A percentile compares a stretch with the other conserved stretches of the same genome.
Evolutionary conservation across 345 rosid genomes (phyloP).

Genomic region (Draba incana): DNA sequence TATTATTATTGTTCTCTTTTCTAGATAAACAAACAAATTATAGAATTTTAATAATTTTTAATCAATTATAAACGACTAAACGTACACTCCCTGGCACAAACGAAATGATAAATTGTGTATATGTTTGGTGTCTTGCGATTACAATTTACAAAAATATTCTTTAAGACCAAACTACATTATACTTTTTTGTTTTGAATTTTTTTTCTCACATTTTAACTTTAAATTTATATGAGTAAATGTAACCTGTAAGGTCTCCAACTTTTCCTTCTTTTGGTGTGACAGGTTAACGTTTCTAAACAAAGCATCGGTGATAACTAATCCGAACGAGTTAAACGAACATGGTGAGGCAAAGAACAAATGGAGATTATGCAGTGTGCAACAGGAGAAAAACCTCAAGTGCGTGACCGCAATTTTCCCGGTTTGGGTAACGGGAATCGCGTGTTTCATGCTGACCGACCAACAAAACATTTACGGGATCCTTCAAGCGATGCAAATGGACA

Average conservation of each 20-base stretch:
- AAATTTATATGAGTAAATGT: not conserved
- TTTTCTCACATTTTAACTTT: not conserved
- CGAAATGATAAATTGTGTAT: too few relatives aligned
- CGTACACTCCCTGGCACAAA: too few relatives aligned
- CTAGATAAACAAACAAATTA: too few relatives aligned
- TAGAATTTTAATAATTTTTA: too few relatives aligned
- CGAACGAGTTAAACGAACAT: slow-evolving; percentile 51
- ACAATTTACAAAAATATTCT: too few relatives aligned
- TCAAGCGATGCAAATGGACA: slow-evolving; percentile 60
- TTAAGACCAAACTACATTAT: too few relatives aligned
- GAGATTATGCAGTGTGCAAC: slow-evolving; percentile 64
- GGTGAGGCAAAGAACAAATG: slow-evolving; percentile 53
- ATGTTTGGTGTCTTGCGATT: too few relatives aligned
- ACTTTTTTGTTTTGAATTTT: too few relatives aligned
- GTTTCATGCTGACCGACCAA: slow-evolving; percentile 69
- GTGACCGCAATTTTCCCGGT: slow-evolving; percentile 56
- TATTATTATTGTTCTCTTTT: too few relatives aligned
- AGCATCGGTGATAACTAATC: slow-evolving; percentile 53
- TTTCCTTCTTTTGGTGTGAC: slow-evolving; percentile 20
- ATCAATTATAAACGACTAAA: too few relatives aligned
- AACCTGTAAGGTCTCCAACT: slow-evolving; percentile 26
- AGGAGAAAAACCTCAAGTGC: slow-evolving; percentile 64
- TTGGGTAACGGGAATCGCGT: slow-evolving; percentile 63
- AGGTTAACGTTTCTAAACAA: slow-evolving; percentile 57
- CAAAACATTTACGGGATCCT: slow-evolving; percentile 64